A percentile compares a stretch with the other conserved stretches of the same genome.
Evolutionary conservation across 164 flowering plant species (phyloP).

Genomic region (Chimonanthus salicifolius): DNA sequence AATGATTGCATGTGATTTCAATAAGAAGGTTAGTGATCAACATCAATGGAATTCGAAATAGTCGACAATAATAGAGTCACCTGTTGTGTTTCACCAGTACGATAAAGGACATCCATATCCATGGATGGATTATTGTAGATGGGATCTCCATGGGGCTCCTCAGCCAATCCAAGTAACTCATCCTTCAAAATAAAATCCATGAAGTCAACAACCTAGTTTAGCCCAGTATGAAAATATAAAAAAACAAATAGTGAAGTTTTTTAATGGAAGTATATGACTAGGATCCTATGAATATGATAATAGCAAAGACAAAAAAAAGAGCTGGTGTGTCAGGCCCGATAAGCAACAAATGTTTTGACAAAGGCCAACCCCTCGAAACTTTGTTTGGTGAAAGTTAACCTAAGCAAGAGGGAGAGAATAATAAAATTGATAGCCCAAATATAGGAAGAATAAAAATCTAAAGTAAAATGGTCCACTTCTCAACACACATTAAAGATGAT

Average conservation of each 20-base stretch:
- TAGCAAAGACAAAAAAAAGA: too few species aligned
- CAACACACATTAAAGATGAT: too few species aligned
- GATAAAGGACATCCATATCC: conserved; percentile 69
- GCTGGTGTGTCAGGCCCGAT: too few species aligned
- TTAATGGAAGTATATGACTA: not conserved
- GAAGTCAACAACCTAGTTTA: conserved; percentile 5
- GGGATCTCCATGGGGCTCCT: conserved; percentile 40
- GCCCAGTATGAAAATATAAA: not conserved
- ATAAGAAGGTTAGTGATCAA: not conserved
- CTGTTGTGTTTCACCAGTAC: conserved; percentile 86
- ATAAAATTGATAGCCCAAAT: too few species aligned
- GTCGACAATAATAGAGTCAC: conserved; percentile 17
- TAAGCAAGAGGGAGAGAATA: too few species aligned
- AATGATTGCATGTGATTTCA: not conserved
- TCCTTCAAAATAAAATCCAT: conserved; percentile 41
- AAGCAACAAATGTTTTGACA: too few species aligned
- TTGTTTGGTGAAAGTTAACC: too few species aligned
- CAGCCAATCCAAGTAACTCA: conserved; percentile 82
- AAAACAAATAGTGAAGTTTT: not conserved
- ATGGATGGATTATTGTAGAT: conserved; percentile 43
- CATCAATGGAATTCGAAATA: not conserved
- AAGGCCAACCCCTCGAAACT: too few species aligned
- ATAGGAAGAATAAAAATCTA: too few species aligned
- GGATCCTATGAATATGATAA: not conserved
- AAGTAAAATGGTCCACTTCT: too few species aligned